A percentile compares a stretch with the other conserved stretches of the same genome.
Evolutionary conservation across 1,284 basidiomycete species (phyloP).

Genomic region (Mycosarcoma mackinlayi): DNA sequence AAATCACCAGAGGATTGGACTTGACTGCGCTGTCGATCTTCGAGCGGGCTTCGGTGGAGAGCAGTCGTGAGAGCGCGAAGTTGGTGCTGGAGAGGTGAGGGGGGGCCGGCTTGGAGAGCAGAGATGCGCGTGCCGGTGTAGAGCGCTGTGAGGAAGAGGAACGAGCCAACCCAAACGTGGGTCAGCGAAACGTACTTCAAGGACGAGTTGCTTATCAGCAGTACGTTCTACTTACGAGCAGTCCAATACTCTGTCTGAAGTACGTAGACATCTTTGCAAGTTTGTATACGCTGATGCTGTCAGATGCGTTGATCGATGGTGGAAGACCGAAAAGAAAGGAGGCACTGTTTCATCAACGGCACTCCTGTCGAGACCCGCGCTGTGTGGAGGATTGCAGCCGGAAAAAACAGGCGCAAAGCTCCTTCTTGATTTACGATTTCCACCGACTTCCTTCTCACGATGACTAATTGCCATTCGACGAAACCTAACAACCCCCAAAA

Average conservation of each 20-base stretch:
- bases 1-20: conserved; percentile 82
- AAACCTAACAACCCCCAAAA: neutral
- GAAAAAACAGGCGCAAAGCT: too few relatives aligned
- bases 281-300: too few relatives aligned
- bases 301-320: conserved; percentile 1
- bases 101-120: neutral
- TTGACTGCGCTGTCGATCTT: conserved; percentile 73
- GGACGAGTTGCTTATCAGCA: neutral
- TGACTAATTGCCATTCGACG: neutral
- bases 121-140: neutral
- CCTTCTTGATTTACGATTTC: conserved; percentile 9
- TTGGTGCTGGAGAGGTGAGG: neutral
- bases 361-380: too few relatives aligned
- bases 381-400: conserved; percentile 25
- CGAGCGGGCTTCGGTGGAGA: conserved; percentile 70
- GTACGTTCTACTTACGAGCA: conserved; percentile 11
- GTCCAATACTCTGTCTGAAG: conserved; percentile 17
- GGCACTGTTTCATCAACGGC: too few relatives aligned
- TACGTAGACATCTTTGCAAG: conserved; percentile 17
- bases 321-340: too few relatives aligned
- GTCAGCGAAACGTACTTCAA: neutral
- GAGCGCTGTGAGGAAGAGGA: neutral
- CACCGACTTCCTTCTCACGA: conserved; percentile 8
- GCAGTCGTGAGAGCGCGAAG: conserved; percentile 48
- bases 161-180: too few relatives aligned